A percentile compares a stretch with the other conserved stretches of the same genome.
Conservation (phyloP, 495 filamentous ascomycete genomes). For the Clavariopsis aquatica region DNA sequence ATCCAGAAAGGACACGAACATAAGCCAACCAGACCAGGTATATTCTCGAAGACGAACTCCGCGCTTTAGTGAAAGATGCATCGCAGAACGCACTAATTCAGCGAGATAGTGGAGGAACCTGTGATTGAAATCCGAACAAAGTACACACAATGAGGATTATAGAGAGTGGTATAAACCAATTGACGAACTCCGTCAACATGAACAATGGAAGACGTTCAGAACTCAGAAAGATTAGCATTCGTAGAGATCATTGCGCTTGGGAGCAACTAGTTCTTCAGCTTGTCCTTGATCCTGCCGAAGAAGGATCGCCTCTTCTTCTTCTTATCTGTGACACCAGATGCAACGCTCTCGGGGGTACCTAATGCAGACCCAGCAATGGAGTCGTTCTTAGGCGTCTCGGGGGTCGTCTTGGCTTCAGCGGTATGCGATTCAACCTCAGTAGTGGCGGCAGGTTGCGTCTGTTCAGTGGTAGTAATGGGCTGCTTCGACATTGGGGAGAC, state of each 20-base stretch:
- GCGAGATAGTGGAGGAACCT: background rate
- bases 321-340: constrained; percentile 47
- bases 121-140: constrained; percentile 7
- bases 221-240: background rate
- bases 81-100: constrained; percentile 22
- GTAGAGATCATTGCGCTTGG: background rate
- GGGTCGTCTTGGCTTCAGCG: constrained; percentile 28
- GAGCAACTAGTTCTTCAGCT: constrained; percentile 40
- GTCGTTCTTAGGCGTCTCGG: constrained; percentile 33
- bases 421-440: constrained; percentile 38
- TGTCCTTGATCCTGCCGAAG: constrained; percentile 61
- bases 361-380: constrained; percentile 21
- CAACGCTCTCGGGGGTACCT: constrained; percentile 42
- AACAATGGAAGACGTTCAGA: constrained; percentile 15
- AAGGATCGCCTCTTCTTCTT: constrained; percentile 61
- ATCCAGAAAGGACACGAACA: constrained; percentile 16
- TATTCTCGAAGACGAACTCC: constrained; percentile 6
- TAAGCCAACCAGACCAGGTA: constrained; percentile 22
- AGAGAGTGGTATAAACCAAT: constrained; percentile 32
- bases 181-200: constrained; percentile 31
- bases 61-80: constrained; percentile 24
- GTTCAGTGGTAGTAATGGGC: constrained; percentile 24
- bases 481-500: constrained; percentile 44
- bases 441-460: constrained; percentile 38
- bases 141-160: constrained; percentile 3